Percentiles rank a stretch among this genome's conserved stretches.
These are phyloP conservation scores for Lactuca sativa DNA, from an alignment of 129 eudicot genomes.

Conservation along the genomic window DNA sequence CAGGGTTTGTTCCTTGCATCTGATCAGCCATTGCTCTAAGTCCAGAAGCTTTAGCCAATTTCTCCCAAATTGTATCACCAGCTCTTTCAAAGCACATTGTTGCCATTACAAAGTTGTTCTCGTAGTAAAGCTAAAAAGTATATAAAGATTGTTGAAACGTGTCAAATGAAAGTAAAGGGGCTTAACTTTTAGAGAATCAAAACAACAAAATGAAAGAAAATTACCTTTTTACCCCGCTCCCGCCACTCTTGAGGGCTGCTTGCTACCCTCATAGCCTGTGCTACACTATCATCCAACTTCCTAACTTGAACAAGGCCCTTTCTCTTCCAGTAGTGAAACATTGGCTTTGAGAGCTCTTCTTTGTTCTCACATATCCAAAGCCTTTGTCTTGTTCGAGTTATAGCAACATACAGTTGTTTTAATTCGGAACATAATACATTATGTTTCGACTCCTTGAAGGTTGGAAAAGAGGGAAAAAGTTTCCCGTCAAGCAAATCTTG, in stretches of 20 bases:
- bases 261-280: conserved; percentile 74
- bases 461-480: conserved; percentile 44
- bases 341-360: conserved; percentile 64
- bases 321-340: conserved; percentile 80
- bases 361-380: conserved; percentile 76
- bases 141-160: neutral
- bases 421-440: conserved; percentile 72
- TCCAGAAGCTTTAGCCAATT: conserved; percentile 63
- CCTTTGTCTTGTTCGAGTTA: conserved; percentile 83
- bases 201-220: neutral
- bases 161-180: neutral
- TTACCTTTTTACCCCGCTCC: conserved; percentile 62
- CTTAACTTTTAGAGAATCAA: neutral
- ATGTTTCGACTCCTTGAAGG: conserved; percentile 50
- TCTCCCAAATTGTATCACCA: conserved; percentile 66
- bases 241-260: conserved; percentile 87
- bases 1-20: conserved; percentile 42
- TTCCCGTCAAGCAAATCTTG: conserved; percentile 43
- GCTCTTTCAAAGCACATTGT: conserved; percentile 85
- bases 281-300: conserved; percentile 52
- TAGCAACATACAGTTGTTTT: conserved; percentile 79
- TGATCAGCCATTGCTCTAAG: conserved; percentile 55
- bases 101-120: conserved; percentile 76
- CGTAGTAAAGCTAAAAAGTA: conserved; percentile 57
- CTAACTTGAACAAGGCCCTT: conserved; percentile 56